Evolutionary conservation across 1,284 basidiomycete species (phyloP).

Genomic region (Pisolithus thermaeus): DNA sequence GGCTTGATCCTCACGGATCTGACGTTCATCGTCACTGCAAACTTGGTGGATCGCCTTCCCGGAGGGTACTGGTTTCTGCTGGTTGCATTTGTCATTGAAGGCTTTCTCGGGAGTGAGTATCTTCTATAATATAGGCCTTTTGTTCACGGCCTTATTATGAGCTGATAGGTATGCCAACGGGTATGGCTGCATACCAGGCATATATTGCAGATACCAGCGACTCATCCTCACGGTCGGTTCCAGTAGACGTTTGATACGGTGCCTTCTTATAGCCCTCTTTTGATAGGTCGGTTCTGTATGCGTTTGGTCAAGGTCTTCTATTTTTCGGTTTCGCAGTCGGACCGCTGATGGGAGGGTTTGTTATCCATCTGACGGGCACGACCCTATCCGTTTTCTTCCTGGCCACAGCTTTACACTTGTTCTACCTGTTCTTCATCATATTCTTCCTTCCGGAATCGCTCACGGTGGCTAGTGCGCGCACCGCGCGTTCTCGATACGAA

Average conservation of each 20-base stretch:
- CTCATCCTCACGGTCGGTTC: conserved; percentile 19
- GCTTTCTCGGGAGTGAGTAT: conserved; percentile 68
- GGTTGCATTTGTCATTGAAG: conserved; percentile 69
- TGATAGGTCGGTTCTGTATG: conserved; percentile 56
- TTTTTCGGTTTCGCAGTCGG: conserved; percentile 68
- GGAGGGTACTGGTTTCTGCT: conserved; percentile 85
- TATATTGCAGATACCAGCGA: conserved; percentile 26
- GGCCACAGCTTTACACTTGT: conserved; percentile 40
- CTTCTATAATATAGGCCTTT: too few species aligned
- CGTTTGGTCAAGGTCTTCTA: conserved; percentile 54
- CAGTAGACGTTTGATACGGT: not conserved
- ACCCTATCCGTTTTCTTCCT: conserved; percentile 72
- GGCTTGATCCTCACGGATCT: conserved; percentile 67
- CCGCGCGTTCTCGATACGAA: conserved; percentile 12
- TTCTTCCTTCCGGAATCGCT: conserved; percentile 76
- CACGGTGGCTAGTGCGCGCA: conserved; percentile 28
- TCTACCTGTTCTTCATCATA: conserved; percentile 49
- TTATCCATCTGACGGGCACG: conserved; percentile 53
- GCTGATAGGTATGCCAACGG: conserved; percentile 17
- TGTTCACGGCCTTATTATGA: not conserved
- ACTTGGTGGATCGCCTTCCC: conserved; percentile 55
- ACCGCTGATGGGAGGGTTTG: conserved; percentile 62
- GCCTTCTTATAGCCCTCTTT: not conserved
- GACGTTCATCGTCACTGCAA: conserved; percentile 62
- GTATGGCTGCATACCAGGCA: conserved; percentile 14